These are phyloP conservation scores for Cutaneotrichosporon cutaneum DNA, from an alignment of 1,284 basidiomycete species.

Conservation along the genomic window DNA sequence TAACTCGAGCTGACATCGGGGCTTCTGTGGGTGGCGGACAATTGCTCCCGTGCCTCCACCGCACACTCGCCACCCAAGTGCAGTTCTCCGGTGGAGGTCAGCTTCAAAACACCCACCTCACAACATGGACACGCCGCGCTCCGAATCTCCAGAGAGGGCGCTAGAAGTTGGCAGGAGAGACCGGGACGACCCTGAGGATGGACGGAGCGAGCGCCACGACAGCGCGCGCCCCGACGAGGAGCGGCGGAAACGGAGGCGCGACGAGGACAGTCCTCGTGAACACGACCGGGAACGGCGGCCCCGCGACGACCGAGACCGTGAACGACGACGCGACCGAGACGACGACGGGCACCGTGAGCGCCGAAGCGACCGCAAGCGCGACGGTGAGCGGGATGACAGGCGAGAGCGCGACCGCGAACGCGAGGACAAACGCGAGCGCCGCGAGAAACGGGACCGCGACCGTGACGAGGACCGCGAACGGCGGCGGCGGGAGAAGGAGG, in stretches of 20 bases:
- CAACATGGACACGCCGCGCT: too few relatives aligned
- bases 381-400: slow-evolving; percentile 16
- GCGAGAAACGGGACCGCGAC: too few relatives aligned
- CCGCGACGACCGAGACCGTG: slow-evolving; percentile 14
- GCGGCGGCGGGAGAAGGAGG: slow-evolving; percentile 13
- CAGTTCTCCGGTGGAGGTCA: too few relatives aligned
- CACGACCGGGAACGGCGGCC: not conserved
- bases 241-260: not conserved
- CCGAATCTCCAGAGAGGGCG: too few relatives aligned
- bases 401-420: slow-evolving; percentile 18
- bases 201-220: not conserved
- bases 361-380: slow-evolving; percentile 17
- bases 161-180: not conserved
- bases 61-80: too few relatives aligned
- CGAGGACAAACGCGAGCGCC: slow-evolving; percentile 22
- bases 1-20: too few relatives aligned
- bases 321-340: slow-evolving; percentile 12
- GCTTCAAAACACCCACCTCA: too few relatives aligned
- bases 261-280: too few relatives aligned
- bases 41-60: too few relatives aligned
- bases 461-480: not conserved
- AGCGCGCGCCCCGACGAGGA: not conserved
- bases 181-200: not conserved
- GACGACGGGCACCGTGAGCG: slow-evolving; percentile 19
- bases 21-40: too few relatives aligned